Evolutionary conservation across 345 rosid species (phyloP).

Genomic region (Populus tremula): DNA sequence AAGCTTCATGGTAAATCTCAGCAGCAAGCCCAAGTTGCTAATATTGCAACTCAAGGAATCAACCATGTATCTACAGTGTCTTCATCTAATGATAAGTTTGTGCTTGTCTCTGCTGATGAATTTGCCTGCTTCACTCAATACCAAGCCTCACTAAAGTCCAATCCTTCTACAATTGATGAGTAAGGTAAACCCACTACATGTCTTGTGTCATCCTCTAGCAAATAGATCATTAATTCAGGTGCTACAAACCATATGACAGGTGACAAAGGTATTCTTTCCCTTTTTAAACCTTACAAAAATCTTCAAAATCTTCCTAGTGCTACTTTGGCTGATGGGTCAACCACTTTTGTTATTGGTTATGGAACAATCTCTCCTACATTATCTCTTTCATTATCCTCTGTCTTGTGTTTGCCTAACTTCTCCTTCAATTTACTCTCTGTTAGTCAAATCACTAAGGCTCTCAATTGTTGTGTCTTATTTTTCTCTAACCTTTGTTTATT

Average conservation of each 20-base stretch:
- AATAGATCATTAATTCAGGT: neutral
- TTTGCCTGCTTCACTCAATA: neutral
- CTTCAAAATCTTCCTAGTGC: neutral
- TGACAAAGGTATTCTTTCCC: neutral
- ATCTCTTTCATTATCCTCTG: neutral
- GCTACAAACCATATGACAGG: neutral
- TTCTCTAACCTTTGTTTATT: neutral
- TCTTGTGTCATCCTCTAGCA: neutral
- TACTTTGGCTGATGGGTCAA: neutral
- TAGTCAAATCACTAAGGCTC: neutral
- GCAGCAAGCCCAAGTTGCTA: neutral
- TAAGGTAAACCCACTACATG: conserved; percentile 3
- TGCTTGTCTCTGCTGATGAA: neutral
- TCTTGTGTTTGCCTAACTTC: neutral
- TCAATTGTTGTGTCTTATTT: neutral
- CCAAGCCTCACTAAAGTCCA: neutral
- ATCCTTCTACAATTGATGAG: neutral
- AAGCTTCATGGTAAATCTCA: neutral
- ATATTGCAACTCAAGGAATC: neutral
- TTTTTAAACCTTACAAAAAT: neutral
- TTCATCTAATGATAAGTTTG: neutral
- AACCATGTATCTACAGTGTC: neutral
- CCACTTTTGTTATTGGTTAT: neutral
- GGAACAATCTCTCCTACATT: neutral
- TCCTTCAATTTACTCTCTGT: neutral